Evolutionary conservation across 306 rosid genomes (phyloP).

Genomic region (Morella rubra): DNA sequence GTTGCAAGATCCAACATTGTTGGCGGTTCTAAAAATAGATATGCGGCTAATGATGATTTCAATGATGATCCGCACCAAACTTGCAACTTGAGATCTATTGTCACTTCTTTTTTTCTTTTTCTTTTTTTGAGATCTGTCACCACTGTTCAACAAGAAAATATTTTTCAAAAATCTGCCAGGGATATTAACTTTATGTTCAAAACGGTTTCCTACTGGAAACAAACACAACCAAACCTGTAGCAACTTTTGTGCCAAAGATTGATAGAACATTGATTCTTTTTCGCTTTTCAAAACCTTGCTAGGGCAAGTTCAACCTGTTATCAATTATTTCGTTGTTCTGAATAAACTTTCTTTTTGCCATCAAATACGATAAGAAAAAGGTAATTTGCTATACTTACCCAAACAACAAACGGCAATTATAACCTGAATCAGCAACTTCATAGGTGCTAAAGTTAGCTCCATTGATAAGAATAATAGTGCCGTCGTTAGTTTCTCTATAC

Average conservation of each 20-base stretch:
- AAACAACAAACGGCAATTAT: slow-evolving; percentile 69
- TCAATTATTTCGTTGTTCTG: slow-evolving; percentile 13
- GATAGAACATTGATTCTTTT: not conserved
- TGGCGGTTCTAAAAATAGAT: not conserved
- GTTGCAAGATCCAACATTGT: not conserved
- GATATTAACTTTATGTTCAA: not conserved
- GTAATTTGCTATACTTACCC: slow-evolving; percentile 56
- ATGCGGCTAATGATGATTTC: not conserved
- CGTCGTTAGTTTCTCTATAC: slow-evolving; percentile 82
- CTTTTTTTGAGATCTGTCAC: not conserved
- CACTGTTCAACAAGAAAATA: not conserved
- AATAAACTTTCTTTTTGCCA: slow-evolving; percentile 15
- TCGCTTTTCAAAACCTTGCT: not conserved
- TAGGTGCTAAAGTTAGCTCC: slow-evolving; percentile 70
- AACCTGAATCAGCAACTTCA: slow-evolving; percentile 74
- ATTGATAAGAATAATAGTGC: slow-evolving; percentile 58
- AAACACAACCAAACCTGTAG: not conserved
- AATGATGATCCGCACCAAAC: not conserved
- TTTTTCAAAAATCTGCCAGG: not conserved
- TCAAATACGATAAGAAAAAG: slow-evolving; percentile 14
- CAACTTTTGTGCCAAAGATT: not conserved
- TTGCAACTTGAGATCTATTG: not conserved
- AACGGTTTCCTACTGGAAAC: not conserved
- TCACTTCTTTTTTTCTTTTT: too few species aligned
- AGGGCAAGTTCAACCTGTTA: slow-evolving; percentile 8